Percentiles rank a stretch among this genome's conserved stretches.
These are phyloP conservation scores for Rhododendron ovatum DNA, from an alignment of 148 eudicot species.

Conservation along the genomic window DNA sequence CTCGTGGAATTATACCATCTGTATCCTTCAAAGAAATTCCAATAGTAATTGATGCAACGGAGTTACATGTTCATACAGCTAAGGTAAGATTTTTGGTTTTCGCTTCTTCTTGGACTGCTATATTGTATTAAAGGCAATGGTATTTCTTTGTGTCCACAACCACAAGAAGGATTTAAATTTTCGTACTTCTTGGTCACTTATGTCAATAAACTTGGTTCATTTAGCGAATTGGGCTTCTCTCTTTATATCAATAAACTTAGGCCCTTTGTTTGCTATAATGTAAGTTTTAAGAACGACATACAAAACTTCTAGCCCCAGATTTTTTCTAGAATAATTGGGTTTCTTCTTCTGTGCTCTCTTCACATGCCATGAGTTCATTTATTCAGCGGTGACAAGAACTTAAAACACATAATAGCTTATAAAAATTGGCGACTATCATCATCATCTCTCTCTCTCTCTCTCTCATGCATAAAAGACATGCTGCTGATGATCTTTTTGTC, in stretches of 20 bases:
- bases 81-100: constrained; percentile 45
- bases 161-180: neutral
- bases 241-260: too few species aligned
- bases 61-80: constrained; percentile 49
- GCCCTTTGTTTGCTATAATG: neutral
- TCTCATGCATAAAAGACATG: neutral
- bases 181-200: neutral
- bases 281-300: neutral
- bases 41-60: constrained; percentile 59
- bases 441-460: neutral
- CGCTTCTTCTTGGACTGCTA: neutral
- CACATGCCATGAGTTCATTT: neutral
- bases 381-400: neutral
- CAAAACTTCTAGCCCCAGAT: neutral
- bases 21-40: constrained; percentile 61
- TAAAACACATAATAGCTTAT: neutral
- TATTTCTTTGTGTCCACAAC: neutral
- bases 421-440: neutral
- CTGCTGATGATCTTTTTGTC: neutral
- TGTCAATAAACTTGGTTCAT: neutral
- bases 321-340: neutral
- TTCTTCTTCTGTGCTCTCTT: neutral
- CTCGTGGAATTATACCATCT: constrained; percentile 67
- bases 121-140: neutral
- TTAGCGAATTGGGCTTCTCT: neutral